phyloP scores from a whole-genome alignment of 1,284 basidiomycete genomes.

The Inonotus hispidus region DNA sequence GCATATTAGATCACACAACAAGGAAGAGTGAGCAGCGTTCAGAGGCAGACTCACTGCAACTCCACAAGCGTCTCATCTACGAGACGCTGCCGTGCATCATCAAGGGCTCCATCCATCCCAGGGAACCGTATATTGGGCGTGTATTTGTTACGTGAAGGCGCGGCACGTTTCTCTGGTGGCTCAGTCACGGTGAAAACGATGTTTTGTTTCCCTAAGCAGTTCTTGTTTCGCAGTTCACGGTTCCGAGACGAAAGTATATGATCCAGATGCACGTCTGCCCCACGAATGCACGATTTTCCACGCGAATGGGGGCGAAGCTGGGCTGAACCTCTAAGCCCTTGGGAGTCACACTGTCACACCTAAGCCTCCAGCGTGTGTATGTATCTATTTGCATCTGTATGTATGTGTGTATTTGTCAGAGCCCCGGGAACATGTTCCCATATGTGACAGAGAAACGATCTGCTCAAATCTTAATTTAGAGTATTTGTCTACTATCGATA shows the following conservation, averaged over 20 bases:
- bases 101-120: not conserved
- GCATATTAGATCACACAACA: not conserved
- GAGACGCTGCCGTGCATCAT: slow-evolving; percentile 8
- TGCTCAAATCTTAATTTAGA: not conserved
- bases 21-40: not conserved
- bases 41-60: slow-evolving; percentile 20
- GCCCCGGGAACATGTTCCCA: not conserved
- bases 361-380: not conserved
- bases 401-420: no score
- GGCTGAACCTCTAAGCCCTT: not conserved
- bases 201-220: not conserved
- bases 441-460: not conserved
- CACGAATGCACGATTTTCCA: not conserved
- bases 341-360: not conserved
- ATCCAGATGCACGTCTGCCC: not conserved
- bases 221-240: not conserved
- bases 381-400: no score
- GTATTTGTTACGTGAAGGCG: not conserved
- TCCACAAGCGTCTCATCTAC: slow-evolving; percentile 22
- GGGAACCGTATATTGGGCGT: not conserved
- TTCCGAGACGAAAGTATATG: not conserved
- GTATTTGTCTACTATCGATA: not conserved
- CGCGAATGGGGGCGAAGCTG: not conserved
- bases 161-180: not conserved
- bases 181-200: not conserved